A percentile compares a stretch with the other conserved stretches of the same genome.
These are phyloP conservation scores for Mortierella sp. DNA, from an alignment of 371 early-diverging fungal genomes.

Conservation along the genomic window DNA sequence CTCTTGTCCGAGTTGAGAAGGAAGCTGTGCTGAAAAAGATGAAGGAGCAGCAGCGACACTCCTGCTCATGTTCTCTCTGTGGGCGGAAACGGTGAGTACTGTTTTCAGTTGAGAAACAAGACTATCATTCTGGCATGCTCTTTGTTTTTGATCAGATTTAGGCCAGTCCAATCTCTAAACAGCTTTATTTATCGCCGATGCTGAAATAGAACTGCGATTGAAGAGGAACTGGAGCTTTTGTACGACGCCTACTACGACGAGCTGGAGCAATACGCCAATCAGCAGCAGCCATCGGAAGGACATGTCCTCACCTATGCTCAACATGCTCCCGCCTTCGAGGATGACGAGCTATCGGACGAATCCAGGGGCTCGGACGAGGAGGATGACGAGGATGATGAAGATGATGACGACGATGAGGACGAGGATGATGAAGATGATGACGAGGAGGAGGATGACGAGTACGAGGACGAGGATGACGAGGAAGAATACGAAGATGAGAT, in stretches of 20 bases:
- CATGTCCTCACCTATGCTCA: slow-evolving; percentile 57
- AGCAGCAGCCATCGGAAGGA: slow-evolving; percentile 72
- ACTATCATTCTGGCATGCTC: neutral
- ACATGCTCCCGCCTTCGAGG: slow-evolving; percentile 64
- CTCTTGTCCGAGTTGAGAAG: slow-evolving; percentile 90
- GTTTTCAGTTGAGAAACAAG: neutral
- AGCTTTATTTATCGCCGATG: neutral
- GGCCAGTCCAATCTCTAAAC: neutral
- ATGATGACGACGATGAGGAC: slow-evolving; percentile 62
- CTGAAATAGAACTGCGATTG: slow-evolving; percentile 84
- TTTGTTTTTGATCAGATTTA: neutral
- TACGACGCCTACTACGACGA: slow-evolving; percentile 96
- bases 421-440: slow-evolving; percentile 62
- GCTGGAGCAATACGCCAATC: slow-evolving; percentile 89
- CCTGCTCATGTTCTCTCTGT: slow-evolving; percentile 92
- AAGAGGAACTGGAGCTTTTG: slow-evolving; percentile 90
- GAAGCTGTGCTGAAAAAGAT: slow-evolving; percentile 93
- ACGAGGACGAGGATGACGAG: slow-evolving; percentile 49
- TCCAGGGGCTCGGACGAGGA: slow-evolving; percentile 67
- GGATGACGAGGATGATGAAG: slow-evolving; percentile 61
- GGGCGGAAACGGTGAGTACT: slow-evolving; percentile 84
- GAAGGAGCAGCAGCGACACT: slow-evolving; percentile 94
- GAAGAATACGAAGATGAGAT: slow-evolving; percentile 57
- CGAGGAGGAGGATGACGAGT: slow-evolving; percentile 42
- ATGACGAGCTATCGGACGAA: slow-evolving; percentile 67